Evolutionary conservation across 352 stramenopile genomes (phyloP).

Genomic region (Globisporangium nagaii): DNA sequence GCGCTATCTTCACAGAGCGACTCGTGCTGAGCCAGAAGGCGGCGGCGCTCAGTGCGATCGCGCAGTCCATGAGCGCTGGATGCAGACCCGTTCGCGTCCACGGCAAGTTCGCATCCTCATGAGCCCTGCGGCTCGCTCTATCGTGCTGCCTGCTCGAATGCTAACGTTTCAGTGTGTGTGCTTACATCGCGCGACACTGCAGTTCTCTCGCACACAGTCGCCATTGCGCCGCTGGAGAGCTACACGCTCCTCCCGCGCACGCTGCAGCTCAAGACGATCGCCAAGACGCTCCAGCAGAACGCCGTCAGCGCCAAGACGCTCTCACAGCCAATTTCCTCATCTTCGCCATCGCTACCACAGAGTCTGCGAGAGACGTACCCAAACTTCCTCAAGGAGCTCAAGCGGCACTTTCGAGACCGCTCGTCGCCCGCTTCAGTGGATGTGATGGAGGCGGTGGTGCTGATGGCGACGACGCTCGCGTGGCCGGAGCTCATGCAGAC

Average conservation of each 20-base stretch:
- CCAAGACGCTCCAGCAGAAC: conserved; percentile 36
- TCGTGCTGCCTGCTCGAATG: no score
- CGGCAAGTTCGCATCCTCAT: conserved; percentile 13
- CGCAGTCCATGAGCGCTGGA: conserved; percentile 20
- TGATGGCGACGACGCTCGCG: conserved; percentile 1
- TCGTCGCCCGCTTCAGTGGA: background rate
- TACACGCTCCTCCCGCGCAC: conserved; percentile 33
- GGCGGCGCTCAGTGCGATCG: conserved; percentile 24
- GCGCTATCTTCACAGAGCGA: conserved; percentile 21
- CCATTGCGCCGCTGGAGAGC: conserved; percentile 26
- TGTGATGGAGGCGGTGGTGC: conserved; percentile 3
- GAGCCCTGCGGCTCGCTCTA: no score
- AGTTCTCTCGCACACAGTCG: conserved; percentile 27
- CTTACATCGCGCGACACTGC: background rate
- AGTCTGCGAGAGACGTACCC: conserved; percentile 16
- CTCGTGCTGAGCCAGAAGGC: conserved; percentile 14
- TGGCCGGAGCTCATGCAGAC: background rate
- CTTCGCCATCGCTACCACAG: background rate
- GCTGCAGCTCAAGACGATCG: conserved; percentile 27
- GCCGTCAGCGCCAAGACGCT: conserved; percentile 23
- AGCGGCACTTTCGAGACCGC: conserved; percentile 1
- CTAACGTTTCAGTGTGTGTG: background rate
- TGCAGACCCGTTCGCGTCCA: conserved; percentile 28
- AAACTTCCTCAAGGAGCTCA: conserved; percentile 16
- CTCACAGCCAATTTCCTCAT: background rate